Evolutionary conservation across 2,329 filamentous ascomycete species (phyloP), one percentile per base, ranked within the genome.

Genomic region (Fusarium piperis): DNA sequence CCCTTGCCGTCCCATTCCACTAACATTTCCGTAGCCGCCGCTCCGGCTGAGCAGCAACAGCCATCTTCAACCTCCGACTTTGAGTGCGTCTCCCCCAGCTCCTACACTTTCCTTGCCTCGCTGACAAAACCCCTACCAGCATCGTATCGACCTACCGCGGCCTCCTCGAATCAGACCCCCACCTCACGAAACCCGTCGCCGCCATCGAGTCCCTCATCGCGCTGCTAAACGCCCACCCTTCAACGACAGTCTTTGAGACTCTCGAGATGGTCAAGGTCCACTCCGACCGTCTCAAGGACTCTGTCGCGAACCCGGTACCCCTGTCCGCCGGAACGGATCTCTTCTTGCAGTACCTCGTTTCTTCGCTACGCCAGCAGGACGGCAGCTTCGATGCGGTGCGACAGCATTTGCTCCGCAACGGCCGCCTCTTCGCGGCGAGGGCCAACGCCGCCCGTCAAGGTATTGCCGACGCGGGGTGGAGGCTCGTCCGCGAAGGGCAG

Each of bases 101-200:
- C 30, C 15, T 18, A 16, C 41, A 35, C 6, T 3, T 18, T 1
- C 3, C 13, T 26, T 23, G 28, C 36, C 26, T 10, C 46, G 23
- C 64, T 71, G 58, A 63, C 20, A 32, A 13, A 12, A 51, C 5
- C 0, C 15, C 0, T 23, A 23, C 23, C 20, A 88, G 87, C 78
- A 89, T 90, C 74, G 88, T 90, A 66, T 80, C 82, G 28, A 85
- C 86, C 23, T 90, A 90, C 78, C 81, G 85, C 72, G 81, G 82
- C 66, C 85, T 90, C 65, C 86, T 90, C 56, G 80, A 83, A 67
- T 84, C 87, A 58, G 94, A 98, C 80, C 88, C 92, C 12, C 93
- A 97, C 69, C 88, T 98, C 59, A 98, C 95, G 36, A 98, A 97
- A 90, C 95, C 96, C 70, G 93, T 99, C 62, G 96, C 96, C 20